Conservation (phyloP, 1,284 basidiomycete species). For the Trichosporon sp. region DNA sequence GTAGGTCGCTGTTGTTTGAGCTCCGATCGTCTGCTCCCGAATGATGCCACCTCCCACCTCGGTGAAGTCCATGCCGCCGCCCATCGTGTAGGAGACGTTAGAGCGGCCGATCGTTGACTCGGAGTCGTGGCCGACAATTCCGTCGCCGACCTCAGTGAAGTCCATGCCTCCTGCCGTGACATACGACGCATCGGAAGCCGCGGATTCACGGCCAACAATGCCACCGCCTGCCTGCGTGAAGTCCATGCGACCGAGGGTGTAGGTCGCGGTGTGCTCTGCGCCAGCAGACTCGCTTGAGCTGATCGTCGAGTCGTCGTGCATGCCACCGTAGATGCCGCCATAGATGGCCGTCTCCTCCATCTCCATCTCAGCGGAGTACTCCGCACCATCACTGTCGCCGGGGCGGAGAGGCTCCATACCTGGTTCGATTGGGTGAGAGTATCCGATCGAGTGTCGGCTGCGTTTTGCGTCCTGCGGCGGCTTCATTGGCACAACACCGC, state of each 20-base stretch:
- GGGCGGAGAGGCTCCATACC: conserved; percentile 20
- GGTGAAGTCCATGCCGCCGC: conserved; percentile 38
- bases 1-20: neutral
- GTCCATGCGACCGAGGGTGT: conserved; percentile 19
- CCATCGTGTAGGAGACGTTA: neutral
- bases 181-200: neutral
- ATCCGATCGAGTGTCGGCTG: conserved; percentile 41
- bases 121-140: conserved; percentile 18
- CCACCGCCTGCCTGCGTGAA: conserved; percentile 43
- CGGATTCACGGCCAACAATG: conserved; percentile 14
- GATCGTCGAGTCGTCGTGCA: conserved; percentile 32
- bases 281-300: conserved; percentile 14
- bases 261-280: conserved; percentile 8
- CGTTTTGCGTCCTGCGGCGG: conserved; percentile 38
- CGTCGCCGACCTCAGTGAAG: conserved; percentile 41
- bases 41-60: conserved; percentile 38
- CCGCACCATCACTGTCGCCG: conserved; percentile 39
- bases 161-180: conserved; percentile 26
- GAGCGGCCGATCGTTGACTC: neutral
- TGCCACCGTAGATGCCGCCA: conserved; percentile 29
- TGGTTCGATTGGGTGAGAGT: conserved; percentile 29
- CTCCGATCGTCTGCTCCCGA: neutral
- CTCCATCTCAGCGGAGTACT: conserved; percentile 28
- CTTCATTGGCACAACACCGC: conserved; percentile 40
- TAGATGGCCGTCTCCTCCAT: conserved; percentile 45